Evolutionary conservation across 1,284 basidiomycete species (phyloP), one percentile per base, ranked within the genome.

Genomic region (Boletellus deceptivus): DNA sequence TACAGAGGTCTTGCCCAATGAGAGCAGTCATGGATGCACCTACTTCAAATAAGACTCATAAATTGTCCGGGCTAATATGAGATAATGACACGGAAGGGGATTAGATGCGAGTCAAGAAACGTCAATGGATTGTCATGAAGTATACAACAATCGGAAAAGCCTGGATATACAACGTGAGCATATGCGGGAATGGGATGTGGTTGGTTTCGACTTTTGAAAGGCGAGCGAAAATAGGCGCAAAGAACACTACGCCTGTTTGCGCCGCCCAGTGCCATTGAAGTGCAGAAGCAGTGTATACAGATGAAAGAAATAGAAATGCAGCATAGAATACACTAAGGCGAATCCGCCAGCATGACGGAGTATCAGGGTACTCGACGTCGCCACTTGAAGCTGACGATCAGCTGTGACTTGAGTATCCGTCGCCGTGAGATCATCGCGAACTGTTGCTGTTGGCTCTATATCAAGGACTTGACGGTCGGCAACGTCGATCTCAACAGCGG

Each of bases 261-360:
- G 66, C 46, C 61, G 58, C 52, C 56, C 56, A 36, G 46, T 46
- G 51, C 62, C 55, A 29, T 63, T 62, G 59, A 76, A 64, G 62
- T 74, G 75, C 59, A 76, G 59, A 50, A 80, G 60, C 53, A 79
- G 55, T 58, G 74, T 68, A 66, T 78, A 82, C 68, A 82, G 63
- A 67, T 79, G 74, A 56, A 78, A 62, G 63, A 79, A 61, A 68
- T 78, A 81, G 58, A 76, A 67, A 60, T 73, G 72, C 52, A 77
- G 62, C 63, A 77, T 65, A 59, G 70, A 67, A 68, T 75, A 71
- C 67, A 75, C 61, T 50, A 76, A 60, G 53, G 71, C 70, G 44
- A 73, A 74, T 44, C 75, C 73, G 44, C 68, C 69, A 46, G 64
- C 65, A 45, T 75, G 75, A 43, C 75, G 69, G 43, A 61, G 63